phyloP scores from a whole-genome alignment of 306 rosid genomes.

The Sesbania bispinosa region DNA sequence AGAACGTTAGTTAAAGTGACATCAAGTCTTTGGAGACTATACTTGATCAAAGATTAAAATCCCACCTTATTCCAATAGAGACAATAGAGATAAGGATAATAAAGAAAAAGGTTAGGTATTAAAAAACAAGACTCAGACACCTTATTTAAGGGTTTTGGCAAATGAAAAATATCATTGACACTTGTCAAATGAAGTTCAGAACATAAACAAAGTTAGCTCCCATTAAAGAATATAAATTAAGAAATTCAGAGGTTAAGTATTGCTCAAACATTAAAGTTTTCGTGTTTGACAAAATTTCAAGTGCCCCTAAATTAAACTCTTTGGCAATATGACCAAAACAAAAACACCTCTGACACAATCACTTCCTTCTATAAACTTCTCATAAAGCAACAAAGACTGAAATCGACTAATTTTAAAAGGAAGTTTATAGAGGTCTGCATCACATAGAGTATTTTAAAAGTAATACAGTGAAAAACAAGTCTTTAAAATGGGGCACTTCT shows the following conservation, averaged over 20 bases:
- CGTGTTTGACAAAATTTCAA: not conserved
- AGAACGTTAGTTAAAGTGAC: not conserved
- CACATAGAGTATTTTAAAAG: not conserved
- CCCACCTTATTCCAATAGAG: not conserved
- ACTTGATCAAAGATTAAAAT: not conserved
- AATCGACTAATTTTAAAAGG: not conserved
- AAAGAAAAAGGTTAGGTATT: not conserved
- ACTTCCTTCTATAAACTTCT: not conserved
- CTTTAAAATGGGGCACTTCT: not conserved
- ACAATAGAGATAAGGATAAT: not conserved
- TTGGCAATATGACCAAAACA: not conserved
- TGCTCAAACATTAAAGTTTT: not conserved
- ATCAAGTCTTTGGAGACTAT: not conserved
- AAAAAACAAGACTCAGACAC: not conserved
- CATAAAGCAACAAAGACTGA: not conserved
- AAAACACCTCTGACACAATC: not conserved
- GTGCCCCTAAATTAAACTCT: not conserved
- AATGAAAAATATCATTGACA: not conserved
- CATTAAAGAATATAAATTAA: not conserved
- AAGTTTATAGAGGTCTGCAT: not conserved
- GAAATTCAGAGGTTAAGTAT: not conserved
- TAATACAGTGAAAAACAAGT: not conserved
- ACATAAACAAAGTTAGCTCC: not conserved
- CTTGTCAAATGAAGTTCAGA: not conserved
- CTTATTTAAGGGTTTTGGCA: not conserved